Conservation (phyloP, 2,329 filamentous ascomycete genomes). For the Diaporthe sp. region DNA sequence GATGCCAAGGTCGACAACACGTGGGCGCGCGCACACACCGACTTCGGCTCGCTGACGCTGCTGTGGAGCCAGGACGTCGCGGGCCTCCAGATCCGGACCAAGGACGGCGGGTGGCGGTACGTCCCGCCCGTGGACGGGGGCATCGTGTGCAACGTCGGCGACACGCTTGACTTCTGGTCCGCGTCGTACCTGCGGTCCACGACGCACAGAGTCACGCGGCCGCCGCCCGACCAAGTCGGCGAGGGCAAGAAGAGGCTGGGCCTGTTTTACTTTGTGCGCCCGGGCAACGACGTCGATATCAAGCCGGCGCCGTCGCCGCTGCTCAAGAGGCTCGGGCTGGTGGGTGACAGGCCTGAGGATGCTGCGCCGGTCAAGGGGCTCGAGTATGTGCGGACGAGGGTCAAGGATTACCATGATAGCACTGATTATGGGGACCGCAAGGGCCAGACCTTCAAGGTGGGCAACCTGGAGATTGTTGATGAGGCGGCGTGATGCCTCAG, state of each 20-base stretch:
- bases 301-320: constrained; percentile 44
- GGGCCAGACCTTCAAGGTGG: constrained; percentile 51
- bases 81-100: constrained; percentile 58
- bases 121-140: constrained; percentile 55
- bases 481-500: constrained; percentile 40
- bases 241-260: constrained; percentile 45
- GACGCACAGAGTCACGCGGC: constrained; percentile 47
- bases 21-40: constrained; percentile 54
- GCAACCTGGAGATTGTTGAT: constrained; percentile 52
- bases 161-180: constrained; percentile 45
- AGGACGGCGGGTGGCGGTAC: constrained; percentile 52
- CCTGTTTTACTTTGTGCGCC: constrained; percentile 50
- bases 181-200: constrained; percentile 47
- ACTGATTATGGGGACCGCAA: constrained; percentile 51
- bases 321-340: constrained; percentile 43
- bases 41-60: constrained; percentile 62
- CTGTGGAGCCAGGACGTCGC: constrained; percentile 65
- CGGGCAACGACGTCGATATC: constrained; percentile 45
- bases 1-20: constrained; percentile 45
- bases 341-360: constrained; percentile 34
- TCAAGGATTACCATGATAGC: constrained; percentile 53
- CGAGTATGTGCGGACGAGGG: constrained; percentile 52
- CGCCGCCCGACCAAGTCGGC: constrained; percentile 47
- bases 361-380: constrained; percentile 47
- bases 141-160: constrained; percentile 56